These are phyloP conservation scores for Pleurotus ostreatus DNA, from an alignment of 768 basidiomycete species.

Conservation along the genomic window DNA sequence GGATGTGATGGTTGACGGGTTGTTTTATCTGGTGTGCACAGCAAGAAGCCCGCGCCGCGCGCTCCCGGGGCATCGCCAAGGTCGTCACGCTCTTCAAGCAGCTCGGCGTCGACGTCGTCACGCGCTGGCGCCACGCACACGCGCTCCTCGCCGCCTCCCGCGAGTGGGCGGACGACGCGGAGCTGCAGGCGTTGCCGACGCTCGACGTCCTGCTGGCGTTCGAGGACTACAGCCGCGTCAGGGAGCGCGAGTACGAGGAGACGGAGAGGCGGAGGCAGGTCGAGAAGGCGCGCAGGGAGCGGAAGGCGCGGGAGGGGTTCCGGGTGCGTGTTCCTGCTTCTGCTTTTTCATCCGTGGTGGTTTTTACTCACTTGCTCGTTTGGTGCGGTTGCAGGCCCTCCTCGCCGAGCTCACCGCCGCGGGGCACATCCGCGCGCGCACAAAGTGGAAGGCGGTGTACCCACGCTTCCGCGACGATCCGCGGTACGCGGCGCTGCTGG, in stretches of 20 bases:
- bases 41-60: slow-evolving; percentile 77
- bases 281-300: slow-evolving; percentile 77
- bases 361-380: no score
- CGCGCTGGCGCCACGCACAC: slow-evolving; percentile 87
- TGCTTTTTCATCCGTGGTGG: no score
- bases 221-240: slow-evolving; percentile 88
- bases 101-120: slow-evolving; percentile 88
- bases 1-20: no score
- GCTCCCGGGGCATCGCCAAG: slow-evolving; percentile 76
- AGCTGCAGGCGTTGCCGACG: slow-evolving; percentile 80
- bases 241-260: slow-evolving; percentile 90
- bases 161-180: slow-evolving; percentile 73
- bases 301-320: slow-evolving; percentile 91
- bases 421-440: slow-evolving; percentile 71
- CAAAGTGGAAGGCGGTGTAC: slow-evolving; percentile 91
- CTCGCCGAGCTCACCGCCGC: slow-evolving; percentile 63
- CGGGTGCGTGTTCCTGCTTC: no score
- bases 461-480: slow-evolving; percentile 70
- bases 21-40: slow-evolving; percentile 27
- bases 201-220: slow-evolving; percentile 91
- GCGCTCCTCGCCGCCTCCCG: slow-evolving; percentile 70
- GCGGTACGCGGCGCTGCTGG: slow-evolving; percentile 85
- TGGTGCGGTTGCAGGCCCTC: no score
- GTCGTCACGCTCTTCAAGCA: slow-evolving; percentile 83
- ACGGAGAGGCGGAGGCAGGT: slow-evolving; percentile 75